These are phyloP conservation scores for Kuraishia floccosa DNA, from an alignment of 805 yeast species.

Conservation along the genomic window DNA sequence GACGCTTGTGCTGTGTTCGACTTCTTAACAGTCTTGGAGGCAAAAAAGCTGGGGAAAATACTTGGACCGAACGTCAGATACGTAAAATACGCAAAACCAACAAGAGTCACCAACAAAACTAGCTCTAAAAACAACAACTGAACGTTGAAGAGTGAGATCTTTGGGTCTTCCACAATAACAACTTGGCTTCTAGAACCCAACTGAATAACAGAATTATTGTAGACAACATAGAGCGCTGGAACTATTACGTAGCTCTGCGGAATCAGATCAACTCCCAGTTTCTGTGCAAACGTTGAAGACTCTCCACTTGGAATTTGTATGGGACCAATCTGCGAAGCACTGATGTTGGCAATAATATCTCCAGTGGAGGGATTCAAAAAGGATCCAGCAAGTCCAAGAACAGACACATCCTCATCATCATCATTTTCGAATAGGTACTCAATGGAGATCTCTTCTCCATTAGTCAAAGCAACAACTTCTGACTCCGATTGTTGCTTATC, in stretches of 20 bases:
- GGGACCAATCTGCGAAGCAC: constrained; percentile 57
- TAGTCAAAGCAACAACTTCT: constrained; percentile 28
- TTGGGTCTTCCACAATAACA: constrained; percentile 47
- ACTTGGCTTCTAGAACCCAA: constrained; percentile 49
- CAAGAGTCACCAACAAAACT: constrained; percentile 36
- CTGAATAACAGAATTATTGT: constrained; percentile 36
- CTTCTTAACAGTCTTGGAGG: constrained; percentile 16
- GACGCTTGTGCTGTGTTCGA: constrained; percentile 15
- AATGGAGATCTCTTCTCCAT: constrained; percentile 43
- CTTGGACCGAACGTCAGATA: constrained; percentile 31
- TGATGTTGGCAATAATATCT: constrained; percentile 44
- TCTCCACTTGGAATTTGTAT: constrained; percentile 38
- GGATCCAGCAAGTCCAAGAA: constrained; percentile 63
- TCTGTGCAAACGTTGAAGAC: constrained; percentile 40
- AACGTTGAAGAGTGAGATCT: constrained; percentile 64
- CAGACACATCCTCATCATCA: constrained; percentile 35
- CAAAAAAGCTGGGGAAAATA: constrained; percentile 26
- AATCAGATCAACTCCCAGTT: constrained; percentile 42
- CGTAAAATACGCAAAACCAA: constrained; percentile 34
- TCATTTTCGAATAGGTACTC: constrained; percentile 40
- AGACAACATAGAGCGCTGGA: constrained; percentile 47
- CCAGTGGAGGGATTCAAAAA: constrained; percentile 45
- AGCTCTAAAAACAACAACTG: constrained; percentile 55
- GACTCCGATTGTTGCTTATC: constrained; percentile 29
- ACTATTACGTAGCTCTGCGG: constrained; percentile 47